phyloP scores from a whole-genome alignment of 1,139 yeast genomes.

The Candida pseudoviswanathii region DNA sequence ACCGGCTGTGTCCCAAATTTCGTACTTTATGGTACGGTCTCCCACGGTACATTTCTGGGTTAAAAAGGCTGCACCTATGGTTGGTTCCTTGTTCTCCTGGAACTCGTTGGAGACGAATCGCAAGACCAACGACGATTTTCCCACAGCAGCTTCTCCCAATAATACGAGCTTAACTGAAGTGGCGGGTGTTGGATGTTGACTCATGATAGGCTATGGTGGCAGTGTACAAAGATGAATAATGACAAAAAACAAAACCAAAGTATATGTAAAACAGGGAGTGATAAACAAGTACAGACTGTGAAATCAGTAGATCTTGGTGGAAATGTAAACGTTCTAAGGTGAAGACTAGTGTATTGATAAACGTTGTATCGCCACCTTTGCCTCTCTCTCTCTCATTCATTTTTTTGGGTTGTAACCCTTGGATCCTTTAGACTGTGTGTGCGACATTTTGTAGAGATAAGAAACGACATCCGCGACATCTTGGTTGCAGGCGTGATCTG shows the following conservation, averaged over 20 bases:
- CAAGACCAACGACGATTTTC: slow-evolving; percentile 89
- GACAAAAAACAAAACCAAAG: not conserved
- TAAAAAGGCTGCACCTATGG: slow-evolving; percentile 96
- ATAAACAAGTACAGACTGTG: not conserved
- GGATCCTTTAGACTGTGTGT: not conserved
- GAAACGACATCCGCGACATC: not conserved
- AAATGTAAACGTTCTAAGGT: not conserved
- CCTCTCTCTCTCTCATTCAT: not conserved
- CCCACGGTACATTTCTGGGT: slow-evolving; percentile 95
- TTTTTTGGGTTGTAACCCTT: not conserved
- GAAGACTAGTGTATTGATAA: not conserved
- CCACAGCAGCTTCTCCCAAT: slow-evolving; percentile 97
- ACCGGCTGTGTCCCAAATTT: slow-evolving; percentile 99
- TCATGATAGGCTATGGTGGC: slow-evolving; percentile 8
- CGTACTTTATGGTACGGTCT: slow-evolving; percentile 88
- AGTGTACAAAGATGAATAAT: not conserved
- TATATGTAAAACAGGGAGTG: too few species aligned
- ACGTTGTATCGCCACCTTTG: slow-evolving; percentile 3
- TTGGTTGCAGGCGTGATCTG: not conserved
- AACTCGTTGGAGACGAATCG: slow-evolving; percentile 95
- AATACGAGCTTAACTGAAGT: slow-evolving; percentile 79
- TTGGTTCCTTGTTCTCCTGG: slow-evolving; percentile 95
- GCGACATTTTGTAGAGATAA: not conserved
- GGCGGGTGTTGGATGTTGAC: slow-evolving; percentile 18
- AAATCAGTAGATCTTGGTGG: not conserved